Base-by-base conservation (phyloP, 2,329 filamentous ascomycete species). In the Scleromitrula shiraiana region DNA sequence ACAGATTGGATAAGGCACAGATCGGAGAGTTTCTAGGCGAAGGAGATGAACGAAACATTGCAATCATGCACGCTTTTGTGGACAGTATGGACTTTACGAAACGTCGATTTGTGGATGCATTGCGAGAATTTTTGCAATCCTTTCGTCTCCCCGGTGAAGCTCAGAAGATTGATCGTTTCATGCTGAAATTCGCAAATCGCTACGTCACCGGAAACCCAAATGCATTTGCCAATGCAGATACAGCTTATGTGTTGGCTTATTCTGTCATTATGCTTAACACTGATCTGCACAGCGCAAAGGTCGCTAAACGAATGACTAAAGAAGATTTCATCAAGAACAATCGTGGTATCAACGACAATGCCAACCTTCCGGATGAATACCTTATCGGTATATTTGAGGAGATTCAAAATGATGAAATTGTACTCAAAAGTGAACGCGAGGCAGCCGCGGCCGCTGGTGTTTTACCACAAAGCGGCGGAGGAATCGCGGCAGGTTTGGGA, bases 251-350 rank as follows among this genome's bases (percentile, higher is more conserved):
- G 7, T 73, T 98, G 30, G 84, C 89, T 0, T 98, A 98, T 67
- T 97, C 91, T 0, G 93, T 97, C 47, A 96, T 98, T 59, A 74
- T 98, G 78, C 72, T 98, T 43, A 98, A 98, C 65, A 95, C 90
- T 1, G 93, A 98, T 71, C 78, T 91, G 58, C 93, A 98, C 69
- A 97, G 91, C 65, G 76, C 72, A 55, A 95, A 96, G 65, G 78
- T 98, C 59, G 75, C 73, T 2, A 80, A 78, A 57, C 82, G 89
- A 45, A 98, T 98, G 93, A 94, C 84, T 22, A 89, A 89, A 56
- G 86, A 95, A 53, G 94, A 98, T 57, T 98, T 98, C 63, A 95
- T 98, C 72, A 96, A 95, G 72, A 98, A 98, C 69, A 98, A 98
- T 66, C 76, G 93, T 23, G 93, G 93, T 50, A 98, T 98, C 72